These are phyloP conservation scores for Calcarisporium arbuscula DNA, from an alignment of 2,329 filamentous ascomycete genomes.

Conservation along the genomic window DNA sequence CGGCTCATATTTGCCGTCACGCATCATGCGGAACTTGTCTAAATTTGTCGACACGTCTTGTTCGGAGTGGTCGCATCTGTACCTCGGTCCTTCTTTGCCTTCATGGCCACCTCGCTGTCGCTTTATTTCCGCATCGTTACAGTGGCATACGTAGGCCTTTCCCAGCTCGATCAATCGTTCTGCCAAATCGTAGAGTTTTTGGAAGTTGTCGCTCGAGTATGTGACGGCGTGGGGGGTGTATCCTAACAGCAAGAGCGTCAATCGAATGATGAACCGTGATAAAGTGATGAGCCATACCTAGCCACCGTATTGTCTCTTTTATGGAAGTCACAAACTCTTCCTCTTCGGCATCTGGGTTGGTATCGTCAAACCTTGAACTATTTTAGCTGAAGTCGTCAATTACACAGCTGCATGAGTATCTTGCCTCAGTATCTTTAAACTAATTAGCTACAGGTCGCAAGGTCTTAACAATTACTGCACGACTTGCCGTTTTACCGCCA, in stretches of 20 bases:
- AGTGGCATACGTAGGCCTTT: constrained; percentile 81
- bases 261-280: too few relatives aligned
- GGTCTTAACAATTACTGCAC: too few relatives aligned
- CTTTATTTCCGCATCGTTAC: constrained; percentile 76
- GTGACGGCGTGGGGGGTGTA: constrained; percentile 77
- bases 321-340: constrained; percentile 88
- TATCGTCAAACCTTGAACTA: constrained; percentile 96
- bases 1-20: constrained; percentile 82
- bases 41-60: constrained; percentile 71
- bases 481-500: constrained; percentile 61
- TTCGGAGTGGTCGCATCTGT: constrained; percentile 73
- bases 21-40: constrained; percentile 80
- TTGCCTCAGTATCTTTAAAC: too few relatives aligned
- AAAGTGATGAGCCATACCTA: too few relatives aligned
- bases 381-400: too few relatives aligned
- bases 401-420: too few relatives aligned
- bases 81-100: constrained; percentile 61
- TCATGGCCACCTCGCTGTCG: constrained; percentile 76
- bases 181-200: constrained; percentile 79
- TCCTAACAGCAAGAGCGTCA: constrained; percentile 19
- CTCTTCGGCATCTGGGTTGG: constrained; percentile 90
- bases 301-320: constrained; percentile 54
- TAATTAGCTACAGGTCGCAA: too few relatives aligned
- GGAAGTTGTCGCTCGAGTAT: constrained; percentile 86
- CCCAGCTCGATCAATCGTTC: constrained; percentile 73